Conservation (phyloP, 805 yeast species). For the Kregervanrija delftensis region DNA sequence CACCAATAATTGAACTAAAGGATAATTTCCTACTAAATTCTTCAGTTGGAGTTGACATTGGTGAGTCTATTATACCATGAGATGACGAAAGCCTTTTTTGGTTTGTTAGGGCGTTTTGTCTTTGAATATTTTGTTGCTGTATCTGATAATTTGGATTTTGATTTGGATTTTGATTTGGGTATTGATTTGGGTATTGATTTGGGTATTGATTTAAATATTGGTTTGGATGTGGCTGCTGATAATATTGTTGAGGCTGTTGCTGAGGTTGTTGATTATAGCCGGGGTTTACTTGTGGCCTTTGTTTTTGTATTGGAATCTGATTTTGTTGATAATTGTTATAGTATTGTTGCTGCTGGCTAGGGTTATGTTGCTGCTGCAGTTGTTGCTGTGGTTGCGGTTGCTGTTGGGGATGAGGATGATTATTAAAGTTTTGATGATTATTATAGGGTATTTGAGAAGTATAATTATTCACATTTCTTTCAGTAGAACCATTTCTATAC, state of each 20-base stretch:
- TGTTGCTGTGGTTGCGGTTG: constrained; percentile 7
- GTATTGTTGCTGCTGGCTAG: constrained; percentile 4
- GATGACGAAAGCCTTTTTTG: constrained; percentile 8
- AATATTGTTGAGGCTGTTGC: constrained; percentile 5
- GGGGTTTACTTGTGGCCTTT: constrained; percentile 2
- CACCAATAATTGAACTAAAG: constrained; percentile 17
- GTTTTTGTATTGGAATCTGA: not conserved
- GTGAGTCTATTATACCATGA: constrained; percentile 17
- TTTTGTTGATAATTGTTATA: not conserved
- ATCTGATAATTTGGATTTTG: too few relatives aligned
- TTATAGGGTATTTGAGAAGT: too few relatives aligned
- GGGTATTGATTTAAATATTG: not conserved
- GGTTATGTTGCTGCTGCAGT: constrained; percentile 2
- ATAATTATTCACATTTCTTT: too few relatives aligned
- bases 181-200: too few relatives aligned
- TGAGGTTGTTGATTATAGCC: constrained; percentile 13
- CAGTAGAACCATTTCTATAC: too few relatives aligned
- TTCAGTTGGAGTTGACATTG: constrained; percentile 12
- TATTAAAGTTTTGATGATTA: not conserved
- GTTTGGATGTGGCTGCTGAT: not conserved
- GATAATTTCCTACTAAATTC: constrained; percentile 14
- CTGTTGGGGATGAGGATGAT: constrained; percentile 7
- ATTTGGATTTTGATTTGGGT: too few relatives aligned
- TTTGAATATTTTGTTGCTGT: not conserved
- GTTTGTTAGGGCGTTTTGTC: not conserved